Evolutionary conservation across 768 basidiomycete species (phyloP).

Genomic region (Tephrocybe sp.): DNA sequence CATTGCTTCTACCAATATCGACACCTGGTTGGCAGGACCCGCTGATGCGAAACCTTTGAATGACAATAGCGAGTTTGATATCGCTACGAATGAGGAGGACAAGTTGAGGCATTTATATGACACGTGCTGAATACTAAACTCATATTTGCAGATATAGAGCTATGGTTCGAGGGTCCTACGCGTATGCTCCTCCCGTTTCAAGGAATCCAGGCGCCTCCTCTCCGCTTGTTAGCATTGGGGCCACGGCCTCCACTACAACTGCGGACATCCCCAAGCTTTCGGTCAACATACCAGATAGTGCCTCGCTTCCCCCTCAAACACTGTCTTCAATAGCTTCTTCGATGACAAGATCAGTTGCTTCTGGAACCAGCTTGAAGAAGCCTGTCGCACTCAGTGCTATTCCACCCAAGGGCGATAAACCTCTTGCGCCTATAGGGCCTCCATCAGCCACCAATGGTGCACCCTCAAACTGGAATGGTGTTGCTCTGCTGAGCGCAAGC

Average conservation of each 20-base stretch:
- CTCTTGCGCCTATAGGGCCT: slow-evolving; percentile 24
- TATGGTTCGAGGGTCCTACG: slow-evolving; percentile 83
- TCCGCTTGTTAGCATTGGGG: slow-evolving; percentile 27
- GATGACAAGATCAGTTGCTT: slow-evolving; percentile 27
- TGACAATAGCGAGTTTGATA: slow-evolving; percentile 61
- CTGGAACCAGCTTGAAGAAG: slow-evolving; percentile 42
- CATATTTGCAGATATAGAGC: slow-evolving; percentile 74
- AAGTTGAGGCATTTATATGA: slow-evolving; percentile 56
- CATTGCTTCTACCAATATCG: slow-evolving; percentile 72
- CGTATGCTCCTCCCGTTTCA: slow-evolving; percentile 94
- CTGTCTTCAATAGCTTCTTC: slow-evolving; percentile 35
- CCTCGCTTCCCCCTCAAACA: slow-evolving; percentile 41
- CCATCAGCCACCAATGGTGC: slow-evolving; percentile 30
- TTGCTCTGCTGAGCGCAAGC: slow-evolving; percentile 16
- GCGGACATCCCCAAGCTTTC: slow-evolving; percentile 70
- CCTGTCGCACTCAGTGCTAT: slow-evolving; percentile 80
- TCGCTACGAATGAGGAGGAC: slow-evolving; percentile 82
- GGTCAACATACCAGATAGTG: slow-evolving; percentile 77
- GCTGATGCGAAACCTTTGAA: slow-evolving; percentile 69
- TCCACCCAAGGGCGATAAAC: slow-evolving; percentile 75
- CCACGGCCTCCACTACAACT: slow-evolving; percentile 18
- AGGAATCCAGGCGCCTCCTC: slow-evolving; percentile 45
- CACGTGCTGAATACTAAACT: slow-evolving; percentile 13
- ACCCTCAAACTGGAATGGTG: slow-evolving; percentile 21
- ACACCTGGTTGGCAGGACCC: slow-evolving; percentile 70